Evolutionary conservation across 352 stramenopile species (phyloP), one percentile per base, ranked within the genome.

Genomic region (Globisporangium echinulatum): DNA sequence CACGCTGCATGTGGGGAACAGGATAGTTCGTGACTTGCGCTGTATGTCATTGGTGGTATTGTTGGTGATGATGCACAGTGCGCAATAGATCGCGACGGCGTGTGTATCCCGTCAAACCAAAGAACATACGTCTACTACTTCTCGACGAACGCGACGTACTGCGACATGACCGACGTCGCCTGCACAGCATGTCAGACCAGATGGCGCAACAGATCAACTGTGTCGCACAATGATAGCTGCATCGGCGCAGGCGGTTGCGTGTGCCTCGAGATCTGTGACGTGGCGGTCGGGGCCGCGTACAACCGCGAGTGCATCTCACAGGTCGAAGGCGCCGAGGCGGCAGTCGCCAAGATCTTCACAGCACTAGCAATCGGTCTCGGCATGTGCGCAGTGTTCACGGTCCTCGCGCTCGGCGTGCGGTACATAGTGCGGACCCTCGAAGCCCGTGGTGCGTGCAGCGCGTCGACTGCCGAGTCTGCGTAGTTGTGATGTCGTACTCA

Each of bases 111-210:
- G 76, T 77, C 61, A 57, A 64, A 11, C 64, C 53, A 42, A 58
- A 37, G 2, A 65, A 67, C 40, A 11, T 44, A 44, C 40, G 2
- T 13, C 67, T 82, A 67, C 61, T 87, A 75, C 60, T 68, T 72
- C 15, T 76, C 72, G 0, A 69, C 59, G 37, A 84, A 87, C 67
- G 75, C 70, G 0, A 75, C 66, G 0, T 87, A 87, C 58, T 87
- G 77, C 57, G 64, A 70, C 9, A 37, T 56, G 8, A 67, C 8
- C 8, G 72, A 81, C 46, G 48, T 52, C 1, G 62, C 59, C 0
- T 81, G 72, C 47, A 39, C 50, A 2, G 44, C 68, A 6, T 81
- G 70, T 17, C 50, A 11, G 7, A 11, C 40, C 7, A 11, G 7
- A 43, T 11, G 54, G 51, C n/a, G 61, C 51, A 57, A 49, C 44